Evolutionary conservation across 768 basidiomycete species (phyloP).

Genomic region (Rickenella mellea): DNA sequence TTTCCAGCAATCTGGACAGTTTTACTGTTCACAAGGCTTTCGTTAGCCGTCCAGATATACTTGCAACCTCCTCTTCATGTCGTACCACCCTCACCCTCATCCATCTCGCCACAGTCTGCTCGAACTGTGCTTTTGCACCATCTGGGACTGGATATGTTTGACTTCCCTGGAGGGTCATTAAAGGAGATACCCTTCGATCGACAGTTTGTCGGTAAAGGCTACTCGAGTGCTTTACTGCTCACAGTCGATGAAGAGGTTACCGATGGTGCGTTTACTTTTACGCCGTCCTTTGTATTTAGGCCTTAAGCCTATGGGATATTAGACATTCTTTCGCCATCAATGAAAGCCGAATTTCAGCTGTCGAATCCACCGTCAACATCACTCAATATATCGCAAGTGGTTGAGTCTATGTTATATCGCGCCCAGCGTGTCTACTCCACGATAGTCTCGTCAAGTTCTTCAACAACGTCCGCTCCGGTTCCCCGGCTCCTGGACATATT

Average conservation of each 20-base stretch:
- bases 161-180: conserved; percentile 33
- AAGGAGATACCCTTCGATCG: conserved; percentile 24
- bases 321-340: conserved; percentile 51
- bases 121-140: conserved; percentile 56
- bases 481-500: conserved; percentile 31
- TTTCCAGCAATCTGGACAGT: background rate
- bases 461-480: conserved; percentile 19
- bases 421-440: conserved; percentile 50
- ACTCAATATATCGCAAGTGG: conserved; percentile 36
- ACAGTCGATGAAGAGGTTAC: conserved; percentile 47
- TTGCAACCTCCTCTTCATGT: conserved; percentile 34
- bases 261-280: conserved; percentile 32
- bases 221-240: conserved; percentile 41
- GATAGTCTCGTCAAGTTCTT: conserved; percentile 31
- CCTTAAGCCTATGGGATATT: background rate
- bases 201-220: conserved; percentile 48
- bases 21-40: conserved; percentile 23
- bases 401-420: conserved; percentile 48
- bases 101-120: conserved; percentile 42
- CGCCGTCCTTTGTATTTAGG: background rate
- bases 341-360: conserved; percentile 40
- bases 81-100: conserved; percentile 22
- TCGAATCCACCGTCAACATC: conserved; percentile 20
- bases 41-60: conserved; percentile 49
- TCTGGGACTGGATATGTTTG: conserved; percentile 61